Conservation (phyloP, 257 asterid genomes). For the Fraxinus americana region DNA sequence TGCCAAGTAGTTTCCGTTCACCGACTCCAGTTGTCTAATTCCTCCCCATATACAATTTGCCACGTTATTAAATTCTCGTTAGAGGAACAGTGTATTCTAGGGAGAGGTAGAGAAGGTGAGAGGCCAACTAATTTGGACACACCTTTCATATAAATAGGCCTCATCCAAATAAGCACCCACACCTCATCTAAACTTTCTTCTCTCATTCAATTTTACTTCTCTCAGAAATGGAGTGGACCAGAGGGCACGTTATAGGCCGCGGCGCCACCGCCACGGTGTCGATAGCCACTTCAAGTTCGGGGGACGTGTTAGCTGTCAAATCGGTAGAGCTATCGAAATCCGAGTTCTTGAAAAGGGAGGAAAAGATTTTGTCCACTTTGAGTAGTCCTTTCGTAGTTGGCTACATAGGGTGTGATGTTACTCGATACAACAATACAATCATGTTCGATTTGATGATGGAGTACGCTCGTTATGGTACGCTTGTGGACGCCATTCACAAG, state of each 20-base stretch:
- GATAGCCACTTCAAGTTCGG: slow-evolving; percentile 39
- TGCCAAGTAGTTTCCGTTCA: slow-evolving; percentile 36
- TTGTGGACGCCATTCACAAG: slow-evolving; percentile 34
- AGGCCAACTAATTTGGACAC: slow-evolving; percentile 28
- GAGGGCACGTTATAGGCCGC: slow-evolving; percentile 67
- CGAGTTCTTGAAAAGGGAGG: slow-evolving; percentile 46
- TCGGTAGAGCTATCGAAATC: slow-evolving; percentile 57
- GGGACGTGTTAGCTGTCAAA: slow-evolving; percentile 60
- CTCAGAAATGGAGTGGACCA: slow-evolving; percentile 63
- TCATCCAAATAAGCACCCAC: slow-evolving; percentile 8
- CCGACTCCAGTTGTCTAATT: slow-evolving; percentile 19
- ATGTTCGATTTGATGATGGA: slow-evolving; percentile 65
- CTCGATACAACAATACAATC: slow-evolving; percentile 32
- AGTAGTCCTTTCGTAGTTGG: slow-evolving; percentile 43
- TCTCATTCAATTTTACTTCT: slow-evolving; percentile 12
- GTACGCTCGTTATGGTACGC: slow-evolving; percentile 46
- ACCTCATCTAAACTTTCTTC: slow-evolving; percentile 5
- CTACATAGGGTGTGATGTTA: slow-evolving; percentile 53
- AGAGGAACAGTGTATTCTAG: slow-evolving; percentile 45
- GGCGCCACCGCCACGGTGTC: slow-evolving; percentile 78
- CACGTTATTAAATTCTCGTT: slow-evolving; percentile 62
- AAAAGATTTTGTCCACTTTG: slow-evolving; percentile 46
- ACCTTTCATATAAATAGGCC: slow-evolving; percentile 23
- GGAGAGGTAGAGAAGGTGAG: slow-evolving; percentile 1
- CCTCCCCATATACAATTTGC: slow-evolving; percentile 43